Conservation (phyloP, 164 flowering plant species). For the Vitis riparia region DNA sequence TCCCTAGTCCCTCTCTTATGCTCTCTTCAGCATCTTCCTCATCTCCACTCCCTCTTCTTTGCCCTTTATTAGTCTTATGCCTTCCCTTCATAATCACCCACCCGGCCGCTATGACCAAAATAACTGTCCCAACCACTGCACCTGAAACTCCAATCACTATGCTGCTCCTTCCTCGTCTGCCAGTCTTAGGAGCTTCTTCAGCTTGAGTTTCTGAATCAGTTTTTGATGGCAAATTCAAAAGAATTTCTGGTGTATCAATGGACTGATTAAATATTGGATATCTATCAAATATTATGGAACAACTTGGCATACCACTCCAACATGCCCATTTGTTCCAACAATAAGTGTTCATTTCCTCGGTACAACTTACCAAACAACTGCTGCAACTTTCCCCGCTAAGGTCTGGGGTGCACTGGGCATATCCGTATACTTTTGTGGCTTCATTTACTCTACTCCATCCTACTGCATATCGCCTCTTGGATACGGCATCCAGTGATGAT, state of each 20-base stretch:
- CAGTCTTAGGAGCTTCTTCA: background rate
- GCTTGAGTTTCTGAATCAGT: background rate
- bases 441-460: constrained; percentile 7
- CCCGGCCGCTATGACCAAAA: background rate
- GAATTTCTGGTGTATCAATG: background rate
- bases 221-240: too few species aligned
- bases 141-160: background rate
- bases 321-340: constrained; percentile 12
- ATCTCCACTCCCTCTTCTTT: constrained; percentile 2
- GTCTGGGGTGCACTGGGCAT: constrained; percentile 11
- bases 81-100: background rate
- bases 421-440: background rate
- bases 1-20: background rate
- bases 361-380: constrained; percentile 1
- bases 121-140: constrained; percentile 5
- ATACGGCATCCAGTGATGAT: background rate
- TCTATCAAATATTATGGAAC: background rate
- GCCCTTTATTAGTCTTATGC: background rate
- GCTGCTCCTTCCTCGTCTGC: background rate
- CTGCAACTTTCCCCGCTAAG: constrained; percentile 10
- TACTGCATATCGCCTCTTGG: constrained; percentile 1
- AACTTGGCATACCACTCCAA: constrained; percentile 8
- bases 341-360: background rate
- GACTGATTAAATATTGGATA: background rate
- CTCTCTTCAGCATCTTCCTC: background rate